Evolutionary conservation across 2,329 filamentous ascomycete genomes (phyloP), one percentile per base, ranked within the genome.

Genomic region (Alternaria ethzedia): DNA sequence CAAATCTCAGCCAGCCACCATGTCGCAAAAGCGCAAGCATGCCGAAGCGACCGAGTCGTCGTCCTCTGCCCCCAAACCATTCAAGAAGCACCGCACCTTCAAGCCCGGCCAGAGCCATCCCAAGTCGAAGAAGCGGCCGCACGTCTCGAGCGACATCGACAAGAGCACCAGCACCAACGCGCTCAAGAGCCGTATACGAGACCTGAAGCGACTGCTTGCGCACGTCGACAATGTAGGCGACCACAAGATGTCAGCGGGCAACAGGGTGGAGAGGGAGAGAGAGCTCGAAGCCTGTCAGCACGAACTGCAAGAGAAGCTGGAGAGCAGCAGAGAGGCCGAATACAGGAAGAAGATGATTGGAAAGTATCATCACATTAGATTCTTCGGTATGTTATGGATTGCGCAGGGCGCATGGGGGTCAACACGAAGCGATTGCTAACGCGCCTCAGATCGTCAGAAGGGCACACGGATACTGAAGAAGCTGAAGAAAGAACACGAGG

Each of bases 311-410:
- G 76, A 78, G 65, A 79, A 78, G 69, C 60, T 66, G 15, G 65
- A 63, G 41, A 68, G 80, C 5, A 84, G 87, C 66, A 84, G 86
- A 51, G 82, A 87, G 63, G 84, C 85, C 62, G 88, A 89, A 71
- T 89, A 88, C 80, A 85, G 85, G 75, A 86, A 88, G 69, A 85
- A 88, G 63, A 92, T 94, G 87, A 93, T 94, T 66, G 84, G 84
- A 54, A 91, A 90, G 78, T 96, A 94, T 72, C 92, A 95, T 78
- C 94, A 93, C 87, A 88, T 95, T 54, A 85, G 92, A 26, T 96
- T 96, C 77, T 95, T 95, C 79, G 92, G 92, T 91, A 83, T 55
- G 86, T 72, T 2, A 26, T 28, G 12, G n/a, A 41, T 43, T 13
- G 44, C 17, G 23, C 30, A 21, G 2, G 9, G 17, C 46, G 26